These are phyloP conservation scores for Pholiota adiposa DNA, from an alignment of 1,284 basidiomycete genomes.

Conservation along the genomic window DNA sequence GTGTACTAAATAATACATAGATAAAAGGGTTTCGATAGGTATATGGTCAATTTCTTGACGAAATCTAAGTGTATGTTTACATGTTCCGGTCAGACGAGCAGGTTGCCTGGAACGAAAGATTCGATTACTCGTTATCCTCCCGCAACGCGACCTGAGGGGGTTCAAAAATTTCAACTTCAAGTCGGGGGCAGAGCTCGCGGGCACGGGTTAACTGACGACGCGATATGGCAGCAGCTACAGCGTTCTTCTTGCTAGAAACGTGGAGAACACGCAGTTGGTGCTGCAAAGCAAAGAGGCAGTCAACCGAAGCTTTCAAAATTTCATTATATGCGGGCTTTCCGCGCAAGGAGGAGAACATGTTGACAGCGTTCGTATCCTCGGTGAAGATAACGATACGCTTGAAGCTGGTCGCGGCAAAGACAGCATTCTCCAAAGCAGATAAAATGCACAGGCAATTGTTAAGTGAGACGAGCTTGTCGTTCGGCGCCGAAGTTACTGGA, in stretches of 20 bases:
- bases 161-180: no score
- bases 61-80: no score
- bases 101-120: no score
- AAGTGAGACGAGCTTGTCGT: conserved; percentile 19
- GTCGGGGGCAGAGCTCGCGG: no score
- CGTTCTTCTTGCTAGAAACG: conserved; percentile 26
- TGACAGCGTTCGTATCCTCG: conserved; percentile 38
- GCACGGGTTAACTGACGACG: no score
- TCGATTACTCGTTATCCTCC: no score
- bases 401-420: background rate
- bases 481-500: no score
- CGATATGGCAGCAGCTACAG: conserved; percentile 31
- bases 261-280: conserved; percentile 26
- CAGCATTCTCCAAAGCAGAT: conserved; percentile 1
- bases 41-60: no score
- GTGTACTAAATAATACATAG: no score
- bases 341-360: conserved; percentile 37
- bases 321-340: conserved; percentile 31
- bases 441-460: conserved; percentile 25
- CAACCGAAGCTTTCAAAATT: conserved; percentile 33
- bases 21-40: no score
- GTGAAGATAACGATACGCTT: conserved; percentile 11
- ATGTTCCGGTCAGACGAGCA: no score
- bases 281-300: conserved; percentile 5
- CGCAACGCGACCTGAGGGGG: no score